A percentile compares a stretch with the other conserved stretches of the same genome.
phyloP scores from a whole-genome alignment of 805 yeast genomes.

The Hanseniaspora osmophila region DNA sequence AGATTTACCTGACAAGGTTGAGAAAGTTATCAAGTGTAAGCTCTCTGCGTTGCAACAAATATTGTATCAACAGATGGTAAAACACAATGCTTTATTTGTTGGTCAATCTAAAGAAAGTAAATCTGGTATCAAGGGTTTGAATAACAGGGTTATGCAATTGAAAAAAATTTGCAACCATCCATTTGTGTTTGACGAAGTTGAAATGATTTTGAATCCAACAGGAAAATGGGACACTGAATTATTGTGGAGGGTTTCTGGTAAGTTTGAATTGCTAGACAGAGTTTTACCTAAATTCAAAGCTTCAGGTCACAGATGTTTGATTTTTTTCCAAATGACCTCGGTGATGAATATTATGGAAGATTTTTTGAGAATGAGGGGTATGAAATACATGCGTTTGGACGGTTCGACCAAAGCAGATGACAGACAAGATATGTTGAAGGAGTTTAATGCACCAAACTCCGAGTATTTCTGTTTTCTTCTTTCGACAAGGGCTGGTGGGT shows the following conservation, averaged over 20 bases:
- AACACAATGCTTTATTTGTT: slow-evolving; percentile 51
- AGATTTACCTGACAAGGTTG: slow-evolving; percentile 74
- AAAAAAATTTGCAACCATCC: slow-evolving; percentile 82
- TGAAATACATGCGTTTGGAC: slow-evolving; percentile 66
- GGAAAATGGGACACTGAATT: slow-evolving; percentile 43
- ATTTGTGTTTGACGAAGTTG: slow-evolving; percentile 73
- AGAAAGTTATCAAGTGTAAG: slow-evolving; percentile 68
- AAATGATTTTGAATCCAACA: slow-evolving; percentile 49
- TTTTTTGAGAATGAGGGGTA: slow-evolving; percentile 47
- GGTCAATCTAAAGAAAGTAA: slow-evolving; percentile 38
- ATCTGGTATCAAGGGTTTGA: slow-evolving; percentile 60
- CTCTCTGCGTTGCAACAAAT: slow-evolving; percentile 57
- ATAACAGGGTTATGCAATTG: slow-evolving; percentile 74
- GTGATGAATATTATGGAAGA: slow-evolving; percentile 88
- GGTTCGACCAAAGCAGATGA: slow-evolving; percentile 79
- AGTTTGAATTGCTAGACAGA: slow-evolving; percentile 65
- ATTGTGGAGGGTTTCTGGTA: slow-evolving; percentile 68
- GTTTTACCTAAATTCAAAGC: slow-evolving; percentile 62
- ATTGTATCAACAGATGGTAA: slow-evolving; percentile 66
- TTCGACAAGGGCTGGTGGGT: slow-evolving; percentile 82
- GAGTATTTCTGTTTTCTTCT: slow-evolving; percentile 67
- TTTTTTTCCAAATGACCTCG: slow-evolving; percentile 81
- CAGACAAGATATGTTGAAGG: slow-evolving; percentile 58
- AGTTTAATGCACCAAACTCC: slow-evolving; percentile 61
- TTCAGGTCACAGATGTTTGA: slow-evolving; percentile 63